A percentile compares a stretch with the other conserved stretches of the same genome.
Evolutionary conservation across 2,329 filamentous ascomycete species (phyloP).

Genomic region (Aureobasidium leucospermi): DNA sequence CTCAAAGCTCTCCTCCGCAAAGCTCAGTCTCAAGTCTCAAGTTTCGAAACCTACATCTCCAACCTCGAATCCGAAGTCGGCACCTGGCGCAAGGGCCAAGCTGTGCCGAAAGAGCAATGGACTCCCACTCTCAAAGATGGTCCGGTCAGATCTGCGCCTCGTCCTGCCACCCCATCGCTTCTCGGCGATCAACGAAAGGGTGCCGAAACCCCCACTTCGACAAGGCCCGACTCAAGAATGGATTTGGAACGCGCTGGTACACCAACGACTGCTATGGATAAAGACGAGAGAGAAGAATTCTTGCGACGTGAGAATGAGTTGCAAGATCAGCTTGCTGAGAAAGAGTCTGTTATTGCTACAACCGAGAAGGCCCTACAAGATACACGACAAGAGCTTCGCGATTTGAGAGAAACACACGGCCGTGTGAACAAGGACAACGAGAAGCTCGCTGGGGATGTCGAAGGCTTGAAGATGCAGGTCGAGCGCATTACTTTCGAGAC

Average conservation of each 20-base stretch:
- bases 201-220: constrained; percentile 41
- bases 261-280: constrained; percentile 80
- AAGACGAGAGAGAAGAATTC: constrained; percentile 96
- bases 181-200: constrained; percentile 40
- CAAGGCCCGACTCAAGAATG: constrained; percentile 55
- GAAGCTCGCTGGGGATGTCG: constrained; percentile 73
- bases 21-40: constrained; percentile 80
- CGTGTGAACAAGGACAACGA: constrained; percentile 88
- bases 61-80: constrained; percentile 78
- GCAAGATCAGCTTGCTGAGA: constrained; percentile 92
- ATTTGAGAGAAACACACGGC: constrained; percentile 77
- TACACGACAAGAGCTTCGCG: constrained; percentile 75
- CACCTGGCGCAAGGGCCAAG: constrained; percentile 79
- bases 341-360: constrained; percentile 70
- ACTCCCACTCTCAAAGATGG: constrained; percentile 54
- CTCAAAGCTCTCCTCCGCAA: constrained; percentile 90
- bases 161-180: constrained; percentile 55
- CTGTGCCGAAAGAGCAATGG: constrained; percentile 86
- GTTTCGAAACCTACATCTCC: constrained; percentile 79
- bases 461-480: constrained; percentile 92
- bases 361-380: constrained; percentile 76
- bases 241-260: constrained; percentile 76
- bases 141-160: constrained; percentile 40
- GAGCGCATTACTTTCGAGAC: constrained; percentile 93
- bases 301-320: constrained; percentile 91